Base-by-base conservation (phyloP, 1,284 basidiomycete genomes). In the Tremellales sp. region DNA sequence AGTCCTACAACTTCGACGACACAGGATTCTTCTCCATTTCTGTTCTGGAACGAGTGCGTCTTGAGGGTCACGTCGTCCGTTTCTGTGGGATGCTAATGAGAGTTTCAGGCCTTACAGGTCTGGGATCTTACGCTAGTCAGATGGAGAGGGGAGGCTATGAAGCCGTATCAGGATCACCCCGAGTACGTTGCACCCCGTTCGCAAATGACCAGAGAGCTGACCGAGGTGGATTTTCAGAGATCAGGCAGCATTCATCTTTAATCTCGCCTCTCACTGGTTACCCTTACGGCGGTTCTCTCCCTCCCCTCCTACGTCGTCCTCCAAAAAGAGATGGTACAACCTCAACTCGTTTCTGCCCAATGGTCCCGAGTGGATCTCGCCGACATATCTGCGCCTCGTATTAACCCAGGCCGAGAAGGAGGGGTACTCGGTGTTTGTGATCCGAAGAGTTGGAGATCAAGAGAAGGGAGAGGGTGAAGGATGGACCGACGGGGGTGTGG, bases 371-470 rank as follows among this genome's bases (percentile, higher is more conserved):
- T 90, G 88, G 86, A 80, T 97, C 36, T 80, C 85, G 21, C 84
- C 81, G 52, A 81, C 82, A 1, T 92, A 90, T 70, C 80, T 97
- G 3, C 81, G 82, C 44, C 85, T 94, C 82, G 81, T 89, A 36
- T 74, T 97, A 32, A 82, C 87, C 47, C 87, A 94, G 71, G 86
- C 89, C 13, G 91, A 94, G 68, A 67, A 78, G 27, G 86, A 92
- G 66, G 91, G 91, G 1, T 95, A 94, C 71, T 91, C 88, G 16
- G 85, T 91, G 19, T 95, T 95, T 58, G 87, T 77, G 4, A 81
- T 94, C 1, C 74, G 79, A 10, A 56, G 54, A 35, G 56, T 60
- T 1, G 57, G 54, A 4, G 48, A 38, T 3, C 45, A 50, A 7
- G 54, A 57, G 21, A 38, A 50, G 4, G 58, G 48, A n/a, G 65